Conservation (phyloP, 83 land plant genomes). For the Diphasiastrum complanatum region DNA sequence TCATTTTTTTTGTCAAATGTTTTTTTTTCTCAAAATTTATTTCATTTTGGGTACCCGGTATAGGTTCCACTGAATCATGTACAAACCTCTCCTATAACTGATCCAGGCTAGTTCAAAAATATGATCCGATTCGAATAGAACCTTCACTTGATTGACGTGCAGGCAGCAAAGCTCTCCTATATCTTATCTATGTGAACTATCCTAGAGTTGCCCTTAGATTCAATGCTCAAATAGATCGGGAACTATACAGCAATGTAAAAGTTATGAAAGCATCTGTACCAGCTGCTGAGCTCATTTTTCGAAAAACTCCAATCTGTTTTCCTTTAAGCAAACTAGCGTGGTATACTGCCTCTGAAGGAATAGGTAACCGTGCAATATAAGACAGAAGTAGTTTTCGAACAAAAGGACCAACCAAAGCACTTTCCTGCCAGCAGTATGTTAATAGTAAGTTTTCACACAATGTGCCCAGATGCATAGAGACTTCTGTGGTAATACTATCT, state of each 20-base stretch:
- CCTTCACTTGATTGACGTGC: too few relatives aligned
- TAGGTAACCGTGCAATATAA: constrained; percentile 44
- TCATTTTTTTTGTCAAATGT: too few relatives aligned
- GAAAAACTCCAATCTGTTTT: constrained; percentile 59
- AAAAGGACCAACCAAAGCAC: constrained; percentile 41
- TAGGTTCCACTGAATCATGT: too few relatives aligned
- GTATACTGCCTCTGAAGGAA: constrained; percentile 38
- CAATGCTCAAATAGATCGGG: neutral
- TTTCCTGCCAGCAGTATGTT: constrained; percentile 41
- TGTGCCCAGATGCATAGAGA: neutral
- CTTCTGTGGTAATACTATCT: too few relatives aligned
- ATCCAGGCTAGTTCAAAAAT: neutral
- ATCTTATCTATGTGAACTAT: too few relatives aligned
- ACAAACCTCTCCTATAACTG: neutral
- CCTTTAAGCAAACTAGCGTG: constrained; percentile 41
- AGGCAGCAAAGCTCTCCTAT: too few relatives aligned
- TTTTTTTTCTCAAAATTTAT: too few relatives aligned
- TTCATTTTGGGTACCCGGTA: too few relatives aligned
- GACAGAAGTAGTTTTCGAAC: constrained; percentile 59
- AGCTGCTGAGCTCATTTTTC: constrained; percentile 78
- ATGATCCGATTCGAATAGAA: too few relatives aligned
- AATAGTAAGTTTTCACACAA: too few relatives aligned
- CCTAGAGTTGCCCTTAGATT: neutral
- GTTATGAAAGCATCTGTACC: constrained; percentile 35
- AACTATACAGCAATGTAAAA: neutral